Conservation (phyloP, 306 rosid genomes). For the Vigna unguiculata region DNA sequence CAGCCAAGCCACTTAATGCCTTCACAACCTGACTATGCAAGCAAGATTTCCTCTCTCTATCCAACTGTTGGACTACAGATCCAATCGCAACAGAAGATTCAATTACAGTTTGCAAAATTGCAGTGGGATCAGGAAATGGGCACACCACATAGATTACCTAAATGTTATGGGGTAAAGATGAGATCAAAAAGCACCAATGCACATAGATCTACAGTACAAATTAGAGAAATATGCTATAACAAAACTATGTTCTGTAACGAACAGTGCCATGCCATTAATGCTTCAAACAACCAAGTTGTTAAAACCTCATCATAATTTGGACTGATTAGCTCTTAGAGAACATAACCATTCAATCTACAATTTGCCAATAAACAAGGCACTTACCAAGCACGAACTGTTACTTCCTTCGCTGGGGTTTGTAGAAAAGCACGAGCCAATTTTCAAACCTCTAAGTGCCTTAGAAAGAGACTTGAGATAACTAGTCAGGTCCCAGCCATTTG, state of each 20-base stretch:
- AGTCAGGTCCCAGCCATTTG: slow-evolving; percentile 96
- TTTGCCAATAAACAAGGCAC: slow-evolving; percentile 47
- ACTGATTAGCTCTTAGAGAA: slow-evolving; percentile 1
- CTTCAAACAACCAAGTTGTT: slow-evolving; percentile 18
- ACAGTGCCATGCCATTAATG: slow-evolving; percentile 17
- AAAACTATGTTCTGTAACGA: slow-evolving; percentile 27
- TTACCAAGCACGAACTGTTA: slow-evolving; percentile 79
- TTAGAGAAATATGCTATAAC: slow-evolving; percentile 15
- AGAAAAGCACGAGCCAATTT: slow-evolving; percentile 73
- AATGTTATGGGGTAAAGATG: slow-evolving; percentile 33
- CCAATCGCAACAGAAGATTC: slow-evolving; percentile 95
- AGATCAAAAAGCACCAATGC: slow-evolving; percentile 38
- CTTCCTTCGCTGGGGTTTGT: slow-evolving; percentile 86
- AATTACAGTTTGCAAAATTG: slow-evolving; percentile 86
- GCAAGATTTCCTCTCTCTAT: slow-evolving; percentile 83
- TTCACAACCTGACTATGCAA: slow-evolving; percentile 89
- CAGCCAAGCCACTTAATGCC: slow-evolving; percentile 89
- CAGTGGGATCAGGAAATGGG: slow-evolving; percentile 97
- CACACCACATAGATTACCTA: slow-evolving; percentile 98
- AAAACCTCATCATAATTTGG: slow-evolving; percentile 11
- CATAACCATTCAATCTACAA: slow-evolving; percentile 38
- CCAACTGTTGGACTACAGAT: slow-evolving; percentile 81
- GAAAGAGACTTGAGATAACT: slow-evolving; percentile 98
- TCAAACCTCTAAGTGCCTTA: slow-evolving; percentile 89
- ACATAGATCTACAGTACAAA: slow-evolving; percentile 14